Conservation (phyloP, 164 flowering plant species). For the Vitis amurensis region DNA sequence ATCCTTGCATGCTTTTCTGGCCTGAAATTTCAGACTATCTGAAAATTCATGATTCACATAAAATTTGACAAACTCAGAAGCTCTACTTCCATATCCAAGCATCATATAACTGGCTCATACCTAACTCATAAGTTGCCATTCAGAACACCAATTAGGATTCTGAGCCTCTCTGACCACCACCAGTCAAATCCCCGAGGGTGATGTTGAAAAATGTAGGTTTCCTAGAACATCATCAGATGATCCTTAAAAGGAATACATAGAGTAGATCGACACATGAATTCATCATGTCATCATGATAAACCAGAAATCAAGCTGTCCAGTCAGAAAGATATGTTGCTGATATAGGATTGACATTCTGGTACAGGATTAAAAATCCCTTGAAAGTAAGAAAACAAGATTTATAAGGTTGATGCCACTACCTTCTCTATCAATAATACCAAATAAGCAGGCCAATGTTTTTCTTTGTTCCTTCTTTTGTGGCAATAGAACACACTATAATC, state of each 20-base stretch:
- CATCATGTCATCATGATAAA: background rate
- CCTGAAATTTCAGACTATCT: background rate
- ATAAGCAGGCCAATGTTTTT: too few relatives aligned
- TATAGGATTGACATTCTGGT: background rate
- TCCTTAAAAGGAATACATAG: background rate
- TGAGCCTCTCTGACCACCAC: background rate
- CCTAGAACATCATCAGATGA: background rate
- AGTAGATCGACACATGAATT: background rate
- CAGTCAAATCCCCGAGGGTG: background rate
- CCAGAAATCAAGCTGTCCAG: background rate
- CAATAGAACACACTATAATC: background rate
- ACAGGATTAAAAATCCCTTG: background rate
- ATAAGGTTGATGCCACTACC: too few relatives aligned
- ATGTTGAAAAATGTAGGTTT: background rate
- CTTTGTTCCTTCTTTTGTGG: too few relatives aligned
- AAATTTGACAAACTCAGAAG: background rate
- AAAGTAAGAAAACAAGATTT: too few relatives aligned
- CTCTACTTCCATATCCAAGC: background rate
- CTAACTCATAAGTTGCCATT: background rate
- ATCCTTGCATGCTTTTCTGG: background rate
- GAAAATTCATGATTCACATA: background rate
- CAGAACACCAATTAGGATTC: background rate
- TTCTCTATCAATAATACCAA: too few relatives aligned
- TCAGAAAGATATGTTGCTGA: background rate
- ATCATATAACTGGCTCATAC: background rate